Base-by-base conservation (phyloP, 2,329 filamentous ascomycete species). In the Colletotrichum horii region DNA sequence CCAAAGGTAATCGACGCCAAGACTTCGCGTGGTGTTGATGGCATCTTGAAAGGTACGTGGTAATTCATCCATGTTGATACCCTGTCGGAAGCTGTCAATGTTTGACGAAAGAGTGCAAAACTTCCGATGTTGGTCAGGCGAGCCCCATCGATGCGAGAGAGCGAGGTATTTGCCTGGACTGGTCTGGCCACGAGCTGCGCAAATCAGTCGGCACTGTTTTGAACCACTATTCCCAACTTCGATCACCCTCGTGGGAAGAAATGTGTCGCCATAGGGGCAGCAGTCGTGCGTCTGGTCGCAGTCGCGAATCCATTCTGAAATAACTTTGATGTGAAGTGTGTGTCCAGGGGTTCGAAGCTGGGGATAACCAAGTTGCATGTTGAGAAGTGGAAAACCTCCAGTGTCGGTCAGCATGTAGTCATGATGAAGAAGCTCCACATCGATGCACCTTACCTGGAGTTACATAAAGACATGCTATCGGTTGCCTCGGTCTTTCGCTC, bases 1-100 rank as follows among this genome's bases (percentile, higher is more conserved):
- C 78, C 78, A 79, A 3, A 79, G 48, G 48, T 79, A 79, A 3
- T 32, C 62, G 6, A 78, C 43, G 0, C 68, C 72, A 6, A 79
- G 68, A 1, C 22, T 22, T 11, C 70, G 70, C 1, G 78, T 76
- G 11, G 73, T 60, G 1, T 19, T 22, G 32, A 79, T 43, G 34
- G 75, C 72, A 26, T 79, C 77, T 11, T 30, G 43, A 26, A 73
- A 79, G 26, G 72, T 79, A 36, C 3, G 36, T 5, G 62, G 78
- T 1, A 79, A 52, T 6, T 36, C 12, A 2, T 6, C 6, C 3
- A 71, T 5, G 3, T 6, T n/a, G 22, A 74, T 66, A 0, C 9
- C 52, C 14, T 36, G 2, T 16, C 36, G 36, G 1, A 48, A 26
- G 1, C 8, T 28, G 15, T 62, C 34, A 0, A 65, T 8, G 3